A percentile compares a stretch with the other conserved stretches of the same genome.
Evolutionary conservation across 352 stramenopile species (phyloP).

Genomic region (Globisporangium emineosum): DNA sequence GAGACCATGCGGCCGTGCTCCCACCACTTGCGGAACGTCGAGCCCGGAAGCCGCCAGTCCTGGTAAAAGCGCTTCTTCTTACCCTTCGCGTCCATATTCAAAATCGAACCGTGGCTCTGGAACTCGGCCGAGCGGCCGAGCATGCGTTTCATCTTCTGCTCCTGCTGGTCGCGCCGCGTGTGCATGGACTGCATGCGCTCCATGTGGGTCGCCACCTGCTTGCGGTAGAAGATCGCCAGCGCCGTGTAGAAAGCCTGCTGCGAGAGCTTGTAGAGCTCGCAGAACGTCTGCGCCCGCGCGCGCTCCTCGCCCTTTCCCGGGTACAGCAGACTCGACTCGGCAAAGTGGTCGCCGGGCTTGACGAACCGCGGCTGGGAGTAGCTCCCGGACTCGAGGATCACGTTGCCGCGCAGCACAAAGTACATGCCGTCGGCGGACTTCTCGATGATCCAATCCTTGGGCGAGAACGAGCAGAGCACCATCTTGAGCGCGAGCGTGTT

Average conservation of each 20-base stretch:
- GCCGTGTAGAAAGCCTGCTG: slow-evolving; percentile 52
- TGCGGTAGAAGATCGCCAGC: slow-evolving; percentile 50
- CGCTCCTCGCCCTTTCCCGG: slow-evolving; percentile 40
- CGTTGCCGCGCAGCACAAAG: slow-evolving; percentile 54
- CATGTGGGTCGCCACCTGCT: slow-evolving; percentile 26
- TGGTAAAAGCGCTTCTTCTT: slow-evolving; percentile 14
- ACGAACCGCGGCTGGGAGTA: slow-evolving; percentile 29
- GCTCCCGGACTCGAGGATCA: slow-evolving; percentile 33
- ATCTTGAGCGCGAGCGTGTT: slow-evolving; percentile 59
- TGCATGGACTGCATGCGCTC: slow-evolving; percentile 59
- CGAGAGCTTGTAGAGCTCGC: slow-evolving; percentile 68
- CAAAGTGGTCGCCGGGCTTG: slow-evolving; percentile 58
- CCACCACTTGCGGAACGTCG: slow-evolving; percentile 57
- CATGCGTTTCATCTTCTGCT: slow-evolving; percentile 80
- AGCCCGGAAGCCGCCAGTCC: slow-evolving; percentile 53
- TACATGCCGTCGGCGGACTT: slow-evolving; percentile 63
- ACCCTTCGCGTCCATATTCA: neutral
- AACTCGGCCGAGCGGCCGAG: slow-evolving; percentile 38
- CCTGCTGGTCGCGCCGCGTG: slow-evolving; percentile 52
- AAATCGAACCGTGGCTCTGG: slow-evolving; percentile 11
- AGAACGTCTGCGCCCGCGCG: slow-evolving; percentile 62
- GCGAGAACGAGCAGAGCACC: slow-evolving; percentile 46
- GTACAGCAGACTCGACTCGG: slow-evolving; percentile 46
- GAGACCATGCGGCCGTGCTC: slow-evolving; percentile 44
- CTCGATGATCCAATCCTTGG: slow-evolving; percentile 76